Conservation (phyloP, 2,329 filamentous ascomycete genomes). For the Penicillium sp. region DNA sequence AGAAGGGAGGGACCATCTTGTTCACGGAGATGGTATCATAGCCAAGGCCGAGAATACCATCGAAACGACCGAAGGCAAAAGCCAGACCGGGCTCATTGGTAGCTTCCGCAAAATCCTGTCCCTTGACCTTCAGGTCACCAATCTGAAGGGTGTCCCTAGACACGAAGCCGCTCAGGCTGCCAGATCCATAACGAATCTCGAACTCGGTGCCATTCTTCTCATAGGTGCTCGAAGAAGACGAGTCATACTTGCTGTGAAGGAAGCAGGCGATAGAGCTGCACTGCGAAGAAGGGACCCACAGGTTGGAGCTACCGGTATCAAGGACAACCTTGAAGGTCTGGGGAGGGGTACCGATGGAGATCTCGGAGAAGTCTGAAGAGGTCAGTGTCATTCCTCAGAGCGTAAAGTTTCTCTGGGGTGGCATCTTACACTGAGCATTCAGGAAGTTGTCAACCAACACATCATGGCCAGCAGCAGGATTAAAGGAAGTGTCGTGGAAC, state of each 20-base stretch:
- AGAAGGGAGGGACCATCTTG: constrained; percentile 89
- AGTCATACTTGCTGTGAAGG: constrained; percentile 95
- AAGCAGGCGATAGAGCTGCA: constrained; percentile 98
- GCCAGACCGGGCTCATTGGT: constrained; percentile 93
- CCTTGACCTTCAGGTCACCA: constrained; percentile 82
- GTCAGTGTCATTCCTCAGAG: constrained; percentile 7
- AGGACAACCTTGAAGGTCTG: constrained; percentile 98
- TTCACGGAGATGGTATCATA: constrained; percentile 98
- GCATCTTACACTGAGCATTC: constrained; percentile 88
- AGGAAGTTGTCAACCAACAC: constrained; percentile 96
- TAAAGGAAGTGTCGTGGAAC: constrained; percentile 71
- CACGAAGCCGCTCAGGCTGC: constrained; percentile 87
- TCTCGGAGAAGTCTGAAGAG: constrained; percentile 88
- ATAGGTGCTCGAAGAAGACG: constrained; percentile 81
- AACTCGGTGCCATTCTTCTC: constrained; percentile 91
- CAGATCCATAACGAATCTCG: constrained; percentile 92
- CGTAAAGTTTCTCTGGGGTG: neutral
- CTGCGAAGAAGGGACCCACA: constrained; percentile 90
- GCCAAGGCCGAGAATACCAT: constrained; percentile 91
- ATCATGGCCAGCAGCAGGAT: constrained; percentile 66
- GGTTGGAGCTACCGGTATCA: constrained; percentile 97
- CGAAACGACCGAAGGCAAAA: constrained; percentile 96
- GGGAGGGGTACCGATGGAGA: constrained; percentile 84
- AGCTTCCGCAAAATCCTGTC: constrained; percentile 94
- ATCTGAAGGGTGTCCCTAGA: constrained; percentile 85